Evolutionary conservation across 345 rosid genomes (phyloP).

Genomic region (Arabis hirsuta): DNA sequence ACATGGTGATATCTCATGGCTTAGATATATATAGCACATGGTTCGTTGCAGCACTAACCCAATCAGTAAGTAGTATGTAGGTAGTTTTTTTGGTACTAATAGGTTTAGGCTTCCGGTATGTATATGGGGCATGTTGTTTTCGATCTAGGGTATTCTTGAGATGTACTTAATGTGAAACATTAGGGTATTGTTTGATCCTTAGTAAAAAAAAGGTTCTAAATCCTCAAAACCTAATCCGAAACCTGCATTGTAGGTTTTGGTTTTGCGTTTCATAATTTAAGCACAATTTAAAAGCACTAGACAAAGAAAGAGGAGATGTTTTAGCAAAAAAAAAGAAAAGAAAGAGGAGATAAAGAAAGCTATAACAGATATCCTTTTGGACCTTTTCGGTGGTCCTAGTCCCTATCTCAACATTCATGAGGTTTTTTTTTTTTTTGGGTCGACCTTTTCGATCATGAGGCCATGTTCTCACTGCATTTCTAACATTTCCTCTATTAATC

Average conservation of each 20-base stretch:
- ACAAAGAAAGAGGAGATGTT: background rate
- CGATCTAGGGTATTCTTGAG: conserved; percentile 7
- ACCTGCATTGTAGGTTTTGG: background rate
- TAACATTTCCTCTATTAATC: background rate
- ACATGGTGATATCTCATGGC: conserved; percentile 34
- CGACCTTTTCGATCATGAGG: background rate
- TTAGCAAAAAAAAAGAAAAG: too few species aligned
- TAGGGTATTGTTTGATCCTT: background rate
- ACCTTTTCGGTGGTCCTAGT: background rate
- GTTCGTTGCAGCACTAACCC: conserved; percentile 25
- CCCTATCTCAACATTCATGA: background rate
- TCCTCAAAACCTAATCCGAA: background rate
- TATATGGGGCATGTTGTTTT: conserved; percentile 8
- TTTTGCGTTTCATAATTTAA: background rate
- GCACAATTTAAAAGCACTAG: background rate
- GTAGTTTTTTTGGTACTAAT: conserved; percentile 4
- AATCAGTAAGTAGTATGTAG: background rate
- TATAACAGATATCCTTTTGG: background rate
- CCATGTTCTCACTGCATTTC: background rate
- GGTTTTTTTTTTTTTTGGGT: too few species aligned
- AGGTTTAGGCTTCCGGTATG: conserved; percentile 23
- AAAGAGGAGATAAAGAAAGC: background rate
- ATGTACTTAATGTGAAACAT: conserved; percentile 5
- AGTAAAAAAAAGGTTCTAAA: background rate
- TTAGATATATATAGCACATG: conserved; percentile 16